Conservation (phyloP, 768 basidiomycete genomes). For the Lentinula sp. region DNA sequence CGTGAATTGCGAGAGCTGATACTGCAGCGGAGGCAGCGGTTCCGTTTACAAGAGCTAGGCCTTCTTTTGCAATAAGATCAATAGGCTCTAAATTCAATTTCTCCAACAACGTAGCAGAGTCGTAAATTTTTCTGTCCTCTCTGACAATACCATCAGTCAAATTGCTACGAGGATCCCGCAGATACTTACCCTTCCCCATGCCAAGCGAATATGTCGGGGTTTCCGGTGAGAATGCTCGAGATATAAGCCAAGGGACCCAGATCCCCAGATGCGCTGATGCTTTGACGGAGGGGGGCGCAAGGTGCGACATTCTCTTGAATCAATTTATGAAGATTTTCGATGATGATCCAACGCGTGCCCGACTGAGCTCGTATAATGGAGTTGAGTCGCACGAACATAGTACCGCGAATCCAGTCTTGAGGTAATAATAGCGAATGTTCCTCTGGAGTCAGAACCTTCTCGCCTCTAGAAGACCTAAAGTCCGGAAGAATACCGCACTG, state of each 20-base stretch:
- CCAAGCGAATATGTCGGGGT: background rate
- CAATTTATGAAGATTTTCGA: background rate
- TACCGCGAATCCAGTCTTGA: background rate
- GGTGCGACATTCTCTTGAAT: background rate
- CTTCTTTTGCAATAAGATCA: background rate
- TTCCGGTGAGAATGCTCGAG: background rate
- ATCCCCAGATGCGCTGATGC: background rate
- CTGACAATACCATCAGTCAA: background rate
- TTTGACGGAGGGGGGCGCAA: background rate
- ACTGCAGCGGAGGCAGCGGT: background rate
- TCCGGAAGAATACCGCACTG: background rate
- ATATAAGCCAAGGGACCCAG: background rate
- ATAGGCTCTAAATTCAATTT: background rate
- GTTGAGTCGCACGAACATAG: background rate
- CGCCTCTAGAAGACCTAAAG: background rate
- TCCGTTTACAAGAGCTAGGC: conserved; percentile 17
- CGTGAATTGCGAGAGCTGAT: background rate
- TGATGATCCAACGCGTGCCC: background rate
- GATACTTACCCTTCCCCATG: background rate
- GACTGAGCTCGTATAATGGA: background rate
- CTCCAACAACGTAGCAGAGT: background rate
- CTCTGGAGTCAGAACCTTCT: background rate
- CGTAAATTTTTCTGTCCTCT: background rate
- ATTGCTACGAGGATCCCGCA: background rate
- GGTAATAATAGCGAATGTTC: background rate